Percentiles rank a stretch among this genome's conserved stretches.
Conservation (phyloP, 345 rosid genomes). For the Eucalyptus tenuipes region DNA sequence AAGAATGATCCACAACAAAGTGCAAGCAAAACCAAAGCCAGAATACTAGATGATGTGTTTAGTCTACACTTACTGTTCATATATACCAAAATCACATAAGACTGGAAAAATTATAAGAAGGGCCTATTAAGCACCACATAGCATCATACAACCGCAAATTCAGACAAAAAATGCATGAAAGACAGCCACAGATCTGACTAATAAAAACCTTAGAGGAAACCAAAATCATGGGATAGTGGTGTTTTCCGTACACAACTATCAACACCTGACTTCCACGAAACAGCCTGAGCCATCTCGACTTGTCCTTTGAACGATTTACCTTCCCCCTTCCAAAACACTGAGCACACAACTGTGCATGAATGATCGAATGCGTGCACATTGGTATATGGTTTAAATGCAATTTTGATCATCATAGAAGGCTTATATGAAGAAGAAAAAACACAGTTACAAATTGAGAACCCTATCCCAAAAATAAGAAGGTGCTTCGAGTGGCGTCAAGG, state of each 20-base stretch:
- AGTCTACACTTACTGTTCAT: neutral
- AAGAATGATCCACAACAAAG: neutral
- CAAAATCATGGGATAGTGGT: neutral
- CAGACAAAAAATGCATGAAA: neutral
- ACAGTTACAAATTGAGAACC: neutral
- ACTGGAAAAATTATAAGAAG: neutral
- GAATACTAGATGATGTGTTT: neutral
- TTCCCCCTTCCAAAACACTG: neutral
- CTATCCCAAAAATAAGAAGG: neutral
- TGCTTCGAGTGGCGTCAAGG: neutral
- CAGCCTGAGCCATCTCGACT: neutral
- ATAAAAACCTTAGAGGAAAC: neutral
- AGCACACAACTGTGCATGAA: neutral
- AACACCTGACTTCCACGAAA: neutral
- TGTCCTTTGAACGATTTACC: neutral
- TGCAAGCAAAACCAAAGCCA: neutral
- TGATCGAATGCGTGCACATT: neutral
- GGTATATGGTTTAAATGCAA: neutral
- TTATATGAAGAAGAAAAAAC: neutral
- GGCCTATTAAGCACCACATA: neutral
- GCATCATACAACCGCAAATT: neutral
- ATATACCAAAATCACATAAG: neutral
- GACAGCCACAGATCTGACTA: neutral
- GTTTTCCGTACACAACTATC: neutral
- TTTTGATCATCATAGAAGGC: neutral